Percentiles rank a stretch among this genome's conserved stretches.
phyloP scores from a whole-genome alignment of 2,329 filamentous ascomycete genomes.

The Ceratocystiopsis minuta region DNA sequence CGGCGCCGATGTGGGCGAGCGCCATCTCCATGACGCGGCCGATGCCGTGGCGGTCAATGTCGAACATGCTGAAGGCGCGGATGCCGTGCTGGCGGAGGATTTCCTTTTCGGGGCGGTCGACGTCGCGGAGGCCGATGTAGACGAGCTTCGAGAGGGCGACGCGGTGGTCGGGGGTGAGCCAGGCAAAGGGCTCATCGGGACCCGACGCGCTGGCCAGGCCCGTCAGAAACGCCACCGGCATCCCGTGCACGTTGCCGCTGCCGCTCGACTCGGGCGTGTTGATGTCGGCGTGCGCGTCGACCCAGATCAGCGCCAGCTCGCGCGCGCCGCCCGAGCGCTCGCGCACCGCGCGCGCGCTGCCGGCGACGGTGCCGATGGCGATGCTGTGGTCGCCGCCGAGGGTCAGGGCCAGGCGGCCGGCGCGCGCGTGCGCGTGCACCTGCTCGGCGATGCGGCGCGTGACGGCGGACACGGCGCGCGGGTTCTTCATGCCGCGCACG shows the following conservation, averaged over 20 bases:
- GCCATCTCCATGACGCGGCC: conserved; percentile 96
- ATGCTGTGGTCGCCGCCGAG: conserved; percentile 94
- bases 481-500: conserved; percentile 87
- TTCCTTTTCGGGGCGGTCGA: conserved; percentile 86
- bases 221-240: conserved; percentile 86
- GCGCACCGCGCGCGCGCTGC: conserved; percentile 67
- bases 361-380: conserved; percentile 82
- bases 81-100: conserved; percentile 77
- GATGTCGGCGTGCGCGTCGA: conserved; percentile 95
- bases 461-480: conserved; percentile 67
- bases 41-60: conserved; percentile 86
- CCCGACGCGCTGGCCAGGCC: conserved; percentile 64
- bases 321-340: conserved; percentile 49
- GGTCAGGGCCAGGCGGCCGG: conserved; percentile 77
- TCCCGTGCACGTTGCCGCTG: conserved; percentile 91
- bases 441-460: conserved; percentile 64
- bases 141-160: conserved; percentile 70
- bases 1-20: conserved; percentile 81
- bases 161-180: conserved; percentile 58
- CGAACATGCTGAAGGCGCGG: conserved; percentile 96
- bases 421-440: conserved; percentile 69
- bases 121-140: conserved; percentile 88
- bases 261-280: conserved; percentile 83
- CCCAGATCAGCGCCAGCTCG: conserved; percentile 94
- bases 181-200: conserved; percentile 51